These are phyloP conservation scores for Eustoma russellianum DNA, from an alignment of 257 asterid genomes.

Conservation along the genomic window DNA sequence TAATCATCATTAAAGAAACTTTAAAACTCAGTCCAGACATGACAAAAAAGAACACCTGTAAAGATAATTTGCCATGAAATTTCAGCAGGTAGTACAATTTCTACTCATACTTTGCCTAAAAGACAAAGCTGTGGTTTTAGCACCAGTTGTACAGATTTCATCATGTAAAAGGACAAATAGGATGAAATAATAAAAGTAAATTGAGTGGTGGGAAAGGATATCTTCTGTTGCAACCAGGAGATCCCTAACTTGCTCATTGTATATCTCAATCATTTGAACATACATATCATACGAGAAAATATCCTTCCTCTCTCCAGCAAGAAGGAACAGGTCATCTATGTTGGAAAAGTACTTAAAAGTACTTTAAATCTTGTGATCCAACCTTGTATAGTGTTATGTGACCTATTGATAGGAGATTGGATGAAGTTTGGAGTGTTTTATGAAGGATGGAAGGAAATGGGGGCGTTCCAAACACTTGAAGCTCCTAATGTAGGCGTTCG, in stretches of 20 bases:
- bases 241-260: slow-evolving; percentile 96
- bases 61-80: neutral
- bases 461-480: no score
- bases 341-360: no score
- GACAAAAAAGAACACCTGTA: neutral
- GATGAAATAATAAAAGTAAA: neutral
- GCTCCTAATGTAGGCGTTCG: no score
- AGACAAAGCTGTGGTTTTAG: neutral
- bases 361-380: no score
- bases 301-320: slow-evolving; percentile 75
- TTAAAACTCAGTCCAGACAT: neutral
- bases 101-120: neutral
- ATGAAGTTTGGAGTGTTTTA: no score
- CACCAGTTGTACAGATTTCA: neutral
- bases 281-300: slow-evolving; percentile 69
- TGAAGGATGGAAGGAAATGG: no score
- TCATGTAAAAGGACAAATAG: neutral
- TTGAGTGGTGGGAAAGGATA: slow-evolving; percentile 48
- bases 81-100: no score
- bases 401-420: no score
- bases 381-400: no score
- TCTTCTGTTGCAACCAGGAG: slow-evolving; percentile 70
- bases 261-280: slow-evolving; percentile 97
- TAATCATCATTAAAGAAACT: slow-evolving; percentile 42
- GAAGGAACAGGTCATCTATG: slow-evolving; percentile 72